Percentiles rank a stretch among this genome's conserved stretches.
Conservation (phyloP, 2,329 filamentous ascomycete species). For the Cordyceps militaris region DNA sequence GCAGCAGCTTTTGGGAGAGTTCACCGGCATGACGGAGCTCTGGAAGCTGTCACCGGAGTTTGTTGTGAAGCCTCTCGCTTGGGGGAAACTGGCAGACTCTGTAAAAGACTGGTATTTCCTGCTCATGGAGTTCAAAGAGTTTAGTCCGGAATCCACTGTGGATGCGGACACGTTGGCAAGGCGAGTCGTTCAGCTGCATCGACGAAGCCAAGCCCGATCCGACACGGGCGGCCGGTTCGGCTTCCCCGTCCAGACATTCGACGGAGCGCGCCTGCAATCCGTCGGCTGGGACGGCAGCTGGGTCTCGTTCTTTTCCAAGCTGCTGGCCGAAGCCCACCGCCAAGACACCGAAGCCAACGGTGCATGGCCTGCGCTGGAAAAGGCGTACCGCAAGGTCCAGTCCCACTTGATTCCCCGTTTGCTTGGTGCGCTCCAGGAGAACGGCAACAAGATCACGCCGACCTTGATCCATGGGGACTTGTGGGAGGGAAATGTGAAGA, state of each 20-base stretch:
- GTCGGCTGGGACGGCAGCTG: constrained; percentile 27
- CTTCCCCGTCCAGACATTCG: constrained; percentile 25
- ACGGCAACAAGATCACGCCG: constrained; percentile 23
- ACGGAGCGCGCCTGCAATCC: constrained; percentile 22
- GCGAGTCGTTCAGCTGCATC: constrained; percentile 20
- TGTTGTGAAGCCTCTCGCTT: constrained; percentile 23
- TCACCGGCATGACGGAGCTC: constrained; percentile 24
- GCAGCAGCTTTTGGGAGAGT: constrained; percentile 24
- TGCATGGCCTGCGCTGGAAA: constrained; percentile 16
- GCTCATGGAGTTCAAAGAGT: constrained; percentile 25
- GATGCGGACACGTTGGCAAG: constrained; percentile 14
- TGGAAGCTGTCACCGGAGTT: constrained; percentile 21
- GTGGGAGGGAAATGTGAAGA: constrained; percentile 27
- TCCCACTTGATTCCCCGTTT: constrained; percentile 23
- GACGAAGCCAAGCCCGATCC: constrained; percentile 17
- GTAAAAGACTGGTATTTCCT: constrained; percentile 22
- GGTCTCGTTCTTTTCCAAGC: constrained; percentile 27
- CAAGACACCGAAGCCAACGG: constrained; percentile 27
- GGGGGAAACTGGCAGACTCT: constrained; percentile 19
- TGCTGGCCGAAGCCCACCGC: constrained; percentile 23
- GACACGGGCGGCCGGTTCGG: constrained; percentile 26
- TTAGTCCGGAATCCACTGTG: constrained; percentile 17
- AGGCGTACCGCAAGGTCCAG: constrained; percentile 15
- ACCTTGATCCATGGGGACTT: constrained; percentile 26
- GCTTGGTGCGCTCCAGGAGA: constrained; percentile 21